Base-by-base conservation (phyloP, 371 early-diverging fungal species). In the Quaeritorhiza haematococci region DNA sequence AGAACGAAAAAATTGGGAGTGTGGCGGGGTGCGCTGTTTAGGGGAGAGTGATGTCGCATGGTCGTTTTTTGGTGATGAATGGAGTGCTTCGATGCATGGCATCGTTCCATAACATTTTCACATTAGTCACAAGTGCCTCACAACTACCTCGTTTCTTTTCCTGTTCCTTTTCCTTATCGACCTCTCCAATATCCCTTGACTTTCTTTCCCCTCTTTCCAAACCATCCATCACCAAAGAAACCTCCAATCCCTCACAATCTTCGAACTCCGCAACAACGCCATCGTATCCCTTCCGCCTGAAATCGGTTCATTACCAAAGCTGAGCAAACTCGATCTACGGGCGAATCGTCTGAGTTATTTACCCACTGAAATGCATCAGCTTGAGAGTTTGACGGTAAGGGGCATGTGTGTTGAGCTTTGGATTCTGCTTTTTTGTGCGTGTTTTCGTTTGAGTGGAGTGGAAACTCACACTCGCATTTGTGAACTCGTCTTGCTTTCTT, bases 261-360 rank as follows among this genome's bases (percentile, higher is more conserved):
- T 78, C 10, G 75, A 78, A 53, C 27, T 72, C 17, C 54, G 68
- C 8, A 49, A 38, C 33, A 78, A 78, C 64, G n/a, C 59, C 0
- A 38, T 78, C 13, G 58, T 29, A 3, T 23, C 26, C 6, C 47
- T 78, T 3, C 75, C 78, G 13, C 19, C 41, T 6, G 70, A 71
- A 43, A 35, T 75, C 19, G 59, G 67, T 13, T 33, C 56, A 8
- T 49, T 71, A 17, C 17, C 17, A 2, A 44, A 46, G 5, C 64
- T 89, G 24, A 72, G 53, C 43, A 76, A 79, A 47, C 56, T 89
- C 4, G 75, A 82, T 33, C 34, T 78, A 21, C 67, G 72, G 50
- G 60, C 78, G 49, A 86, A 86, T 63, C 70, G 75, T 29, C 49
- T 88, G 21, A 62, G 66, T 3, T 61, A 68, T n/a, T 28, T 88